A percentile compares a stretch with the other conserved stretches of the same genome.
These are phyloP conservation scores for Stipa capillata DNA, from an alignment of 176 grass and related monocot genomes.

Conservation along the genomic window DNA sequence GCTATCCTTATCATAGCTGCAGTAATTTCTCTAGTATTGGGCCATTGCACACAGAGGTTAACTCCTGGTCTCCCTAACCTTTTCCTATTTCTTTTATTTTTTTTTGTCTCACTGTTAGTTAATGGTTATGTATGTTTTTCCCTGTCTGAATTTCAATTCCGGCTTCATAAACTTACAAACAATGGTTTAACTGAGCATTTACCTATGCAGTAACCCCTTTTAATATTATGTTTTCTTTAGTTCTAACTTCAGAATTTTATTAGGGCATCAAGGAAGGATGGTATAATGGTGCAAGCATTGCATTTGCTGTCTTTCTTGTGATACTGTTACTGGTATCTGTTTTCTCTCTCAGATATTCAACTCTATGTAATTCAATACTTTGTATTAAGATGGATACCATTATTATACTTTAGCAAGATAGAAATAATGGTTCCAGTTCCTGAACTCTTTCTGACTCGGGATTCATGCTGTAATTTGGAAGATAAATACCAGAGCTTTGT, in stretches of 20 bases:
- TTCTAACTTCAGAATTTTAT: conserved; percentile 37
- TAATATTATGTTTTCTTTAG: conserved; percentile 6
- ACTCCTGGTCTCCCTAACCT: not conserved
- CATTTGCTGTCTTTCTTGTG: conserved; percentile 90
- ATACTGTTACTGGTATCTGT: conserved; percentile 87
- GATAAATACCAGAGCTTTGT: not conserved
- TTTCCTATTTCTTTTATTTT: not conserved
- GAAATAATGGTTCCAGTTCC: not conserved
- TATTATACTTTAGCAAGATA: not conserved
- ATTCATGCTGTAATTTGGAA: not conserved
- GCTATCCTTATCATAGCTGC: conserved; percentile 89
- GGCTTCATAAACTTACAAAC: not conserved
- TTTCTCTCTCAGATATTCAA: not conserved
- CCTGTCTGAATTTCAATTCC: not conserved
- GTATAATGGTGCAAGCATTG: conserved; percentile 91
- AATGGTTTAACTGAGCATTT: not conserved
- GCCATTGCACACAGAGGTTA: conserved; percentile 92
- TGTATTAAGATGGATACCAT: not conserved
- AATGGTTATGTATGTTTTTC: not conserved
- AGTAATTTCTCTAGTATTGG: conserved; percentile 67
- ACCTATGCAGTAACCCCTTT: not conserved
- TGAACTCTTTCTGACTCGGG: not conserved
- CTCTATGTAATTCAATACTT: not conserved
- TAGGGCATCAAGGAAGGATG: conserved; percentile 96
- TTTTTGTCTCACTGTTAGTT: not conserved